A percentile compares a stretch with the other conserved stretches of the same genome.
These are phyloP conservation scores for Fusarium zealandicum DNA, from an alignment of 2,329 filamentous ascomycete genomes.

Conservation along the genomic window DNA sequence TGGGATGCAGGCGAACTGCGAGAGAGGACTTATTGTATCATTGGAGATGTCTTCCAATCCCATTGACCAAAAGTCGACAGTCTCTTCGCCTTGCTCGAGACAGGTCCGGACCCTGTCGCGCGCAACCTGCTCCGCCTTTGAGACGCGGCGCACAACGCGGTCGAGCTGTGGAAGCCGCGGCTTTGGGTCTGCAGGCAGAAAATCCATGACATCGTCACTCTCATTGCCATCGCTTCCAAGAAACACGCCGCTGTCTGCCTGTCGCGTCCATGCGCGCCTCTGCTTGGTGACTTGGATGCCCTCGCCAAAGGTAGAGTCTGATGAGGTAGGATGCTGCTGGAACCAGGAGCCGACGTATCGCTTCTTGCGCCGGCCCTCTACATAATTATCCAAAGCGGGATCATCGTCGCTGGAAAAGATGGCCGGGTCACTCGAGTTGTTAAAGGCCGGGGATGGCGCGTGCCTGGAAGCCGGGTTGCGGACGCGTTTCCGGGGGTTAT, in stretches of 20 bases:
- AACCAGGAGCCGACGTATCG: constrained; percentile 74
- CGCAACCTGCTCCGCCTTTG: constrained; percentile 54
- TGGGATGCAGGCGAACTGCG: constrained; percentile 62
- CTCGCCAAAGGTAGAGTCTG: constrained; percentile 57
- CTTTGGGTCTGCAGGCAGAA: constrained; percentile 43
- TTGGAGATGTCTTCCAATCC: constrained; percentile 62
- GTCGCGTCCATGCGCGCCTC: constrained; percentile 63
- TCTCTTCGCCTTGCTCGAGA: constrained; percentile 65
- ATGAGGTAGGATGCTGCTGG: constrained; percentile 62
- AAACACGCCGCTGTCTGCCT: constrained; percentile 74
- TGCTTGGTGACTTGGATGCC: constrained; percentile 45
- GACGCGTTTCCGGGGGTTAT: constrained; percentile 51
- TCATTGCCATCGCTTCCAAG: constrained; percentile 67
- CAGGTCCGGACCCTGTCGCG: constrained; percentile 58
- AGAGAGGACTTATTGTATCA: constrained; percentile 63
- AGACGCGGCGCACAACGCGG: constrained; percentile 42
- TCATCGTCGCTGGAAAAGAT: constrained; percentile 78
- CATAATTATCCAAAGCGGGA: constrained; percentile 70
- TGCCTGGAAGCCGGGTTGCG: constrained; percentile 41
- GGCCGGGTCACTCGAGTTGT: constrained; percentile 74
- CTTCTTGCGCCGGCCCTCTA: constrained; percentile 64
- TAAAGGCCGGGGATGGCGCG: constrained; percentile 50
- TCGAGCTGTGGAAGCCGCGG: constrained; percentile 51
- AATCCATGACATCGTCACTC: constrained; percentile 49
- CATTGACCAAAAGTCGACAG: constrained; percentile 67